phyloP scores from a whole-genome alignment of 345 rosid species.

The Eucalyptus virginea region DNA sequence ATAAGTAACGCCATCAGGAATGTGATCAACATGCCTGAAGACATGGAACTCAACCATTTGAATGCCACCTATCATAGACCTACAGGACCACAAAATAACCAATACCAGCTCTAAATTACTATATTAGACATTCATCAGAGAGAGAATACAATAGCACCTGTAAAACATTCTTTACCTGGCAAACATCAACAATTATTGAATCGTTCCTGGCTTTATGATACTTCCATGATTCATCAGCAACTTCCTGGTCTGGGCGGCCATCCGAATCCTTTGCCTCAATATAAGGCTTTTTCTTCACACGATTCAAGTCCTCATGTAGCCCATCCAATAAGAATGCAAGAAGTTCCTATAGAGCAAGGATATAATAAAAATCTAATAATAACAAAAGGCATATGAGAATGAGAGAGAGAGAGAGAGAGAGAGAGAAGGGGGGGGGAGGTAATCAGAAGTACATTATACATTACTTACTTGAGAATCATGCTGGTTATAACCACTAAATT shows the following conservation, averaged over 20 bases:
- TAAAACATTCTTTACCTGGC: conserved; percentile 43
- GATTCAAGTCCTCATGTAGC: conserved; percentile 88
- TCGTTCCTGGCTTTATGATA: conserved; percentile 92
- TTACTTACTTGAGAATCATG: conserved; percentile 91
- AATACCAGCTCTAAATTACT: neutral
- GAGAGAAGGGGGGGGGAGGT: too few species aligned
- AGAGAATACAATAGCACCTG: neutral
- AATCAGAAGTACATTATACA: neutral
- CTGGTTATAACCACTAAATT: conserved; percentile 95
- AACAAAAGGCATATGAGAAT: neutral
- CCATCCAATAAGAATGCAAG: conserved; percentile 87
- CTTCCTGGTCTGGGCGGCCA: conserved; percentile 75
- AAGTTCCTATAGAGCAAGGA: conserved; percentile 43
- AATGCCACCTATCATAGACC: neutral
- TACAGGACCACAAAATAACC: neutral
- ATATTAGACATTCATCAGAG: neutral
- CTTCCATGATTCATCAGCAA: conserved; percentile 84
- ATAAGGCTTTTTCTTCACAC: conserved; percentile 80
- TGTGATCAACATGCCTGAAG: neutral
- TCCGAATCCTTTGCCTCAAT: conserved; percentile 76
- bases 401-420: neutral
- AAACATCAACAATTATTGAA: conserved; percentile 94
- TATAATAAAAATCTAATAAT: neutral
- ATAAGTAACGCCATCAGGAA: neutral
- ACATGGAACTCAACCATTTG: neutral